Base-by-base conservation (phyloP, 2,329 filamentous ascomycete genomes). In the Fulvia fulva region DNA sequence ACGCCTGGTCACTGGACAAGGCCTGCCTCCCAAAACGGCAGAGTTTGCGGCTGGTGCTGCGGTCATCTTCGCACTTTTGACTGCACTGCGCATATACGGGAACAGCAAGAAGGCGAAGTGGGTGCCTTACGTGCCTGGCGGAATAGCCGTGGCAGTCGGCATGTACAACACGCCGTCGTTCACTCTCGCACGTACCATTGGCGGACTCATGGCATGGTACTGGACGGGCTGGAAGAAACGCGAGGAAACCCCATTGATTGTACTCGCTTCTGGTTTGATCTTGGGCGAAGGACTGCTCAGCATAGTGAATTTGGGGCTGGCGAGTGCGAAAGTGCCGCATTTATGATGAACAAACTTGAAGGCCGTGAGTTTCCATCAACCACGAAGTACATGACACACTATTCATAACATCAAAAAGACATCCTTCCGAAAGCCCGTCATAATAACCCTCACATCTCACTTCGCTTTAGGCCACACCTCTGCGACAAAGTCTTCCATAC, bases 161-260 rank as follows among this genome's bases (percentile, higher is more conserved):
- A 99, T 99, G 86, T 99, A 97, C 76, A 99, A 97, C 68, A 91
- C 93, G 0, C 94, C 94, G 0, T 96, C 91, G 0, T 99, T 99
- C 71, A 99, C 94, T 0, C 78, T 99, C 37, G 92, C 94, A 0
- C 81, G 94, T 61, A 89, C 91, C 0, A 84, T 90, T 9, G 94
- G 94, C 2, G 94, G 94, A 0, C 63, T 87, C 45, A 75, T 87
- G 54, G 87, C 85, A 63, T 91, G 89, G 81, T 94, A 89, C 76
- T 97, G 91, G 91, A 80, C 78, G 54, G 77, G 74, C 6, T 79
- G 78, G 65, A 77, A 72, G 70, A 76, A 73, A 70, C 75, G 71
- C 72, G 77, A 79, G 67, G 88, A 87, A 68, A 92, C 92, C 4
- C 87, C 87, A 0, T 83, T 97, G 54, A 91, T 97, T 65, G 87